phyloP scores from a whole-genome alignment of 306 rosid species.

The Glycyrrhiza uralensis region DNA sequence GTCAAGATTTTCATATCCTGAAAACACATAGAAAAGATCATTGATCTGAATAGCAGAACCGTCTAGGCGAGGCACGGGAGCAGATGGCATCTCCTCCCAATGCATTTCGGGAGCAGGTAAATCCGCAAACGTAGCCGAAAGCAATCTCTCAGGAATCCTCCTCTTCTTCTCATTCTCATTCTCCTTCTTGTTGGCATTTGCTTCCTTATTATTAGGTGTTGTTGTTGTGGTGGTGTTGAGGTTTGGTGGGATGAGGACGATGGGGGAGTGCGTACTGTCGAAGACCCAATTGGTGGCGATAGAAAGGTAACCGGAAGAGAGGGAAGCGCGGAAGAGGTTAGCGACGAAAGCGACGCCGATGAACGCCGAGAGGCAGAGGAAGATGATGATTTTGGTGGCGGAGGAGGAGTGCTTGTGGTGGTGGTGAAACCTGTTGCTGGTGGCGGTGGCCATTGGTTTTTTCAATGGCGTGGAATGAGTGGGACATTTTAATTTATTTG shows the following conservation, averaged over 20 bases:
- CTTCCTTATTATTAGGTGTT: background rate
- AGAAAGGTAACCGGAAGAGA: constrained; percentile 32
- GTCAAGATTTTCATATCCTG: constrained; percentile 69
- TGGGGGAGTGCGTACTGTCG: constrained; percentile 12
- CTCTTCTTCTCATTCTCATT: too few relatives aligned
- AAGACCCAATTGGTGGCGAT: constrained; percentile 48
- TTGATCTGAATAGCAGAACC: constrained; percentile 75
- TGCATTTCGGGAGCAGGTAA: constrained; percentile 68
- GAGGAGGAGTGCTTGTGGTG: constrained; percentile 36
- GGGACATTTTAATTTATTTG: constrained; percentile 22
- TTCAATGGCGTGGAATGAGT: background rate
- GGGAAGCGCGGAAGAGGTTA: constrained; percentile 55
- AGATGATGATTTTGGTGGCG: constrained; percentile 30
- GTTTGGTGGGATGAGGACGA: constrained; percentile 29
- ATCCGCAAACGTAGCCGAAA: constrained; percentile 72
- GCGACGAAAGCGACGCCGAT: constrained; percentile 46
- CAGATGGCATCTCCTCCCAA: constrained; percentile 81
- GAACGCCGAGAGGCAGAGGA: constrained; percentile 37
- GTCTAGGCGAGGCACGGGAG: constrained; percentile 87
- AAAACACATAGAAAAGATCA: constrained; percentile 63
- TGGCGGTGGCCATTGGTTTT: constrained; percentile 33
- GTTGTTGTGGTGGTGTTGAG: background rate
- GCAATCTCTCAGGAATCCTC: constrained; percentile 29
- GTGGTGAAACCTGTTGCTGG: constrained; percentile 20
- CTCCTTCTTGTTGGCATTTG: too few relatives aligned